A percentile compares a stretch with the other conserved stretches of the same genome.
Conservation (phyloP, 1,139 yeast species). For the Blastobotrys petasosporus region DNA sequence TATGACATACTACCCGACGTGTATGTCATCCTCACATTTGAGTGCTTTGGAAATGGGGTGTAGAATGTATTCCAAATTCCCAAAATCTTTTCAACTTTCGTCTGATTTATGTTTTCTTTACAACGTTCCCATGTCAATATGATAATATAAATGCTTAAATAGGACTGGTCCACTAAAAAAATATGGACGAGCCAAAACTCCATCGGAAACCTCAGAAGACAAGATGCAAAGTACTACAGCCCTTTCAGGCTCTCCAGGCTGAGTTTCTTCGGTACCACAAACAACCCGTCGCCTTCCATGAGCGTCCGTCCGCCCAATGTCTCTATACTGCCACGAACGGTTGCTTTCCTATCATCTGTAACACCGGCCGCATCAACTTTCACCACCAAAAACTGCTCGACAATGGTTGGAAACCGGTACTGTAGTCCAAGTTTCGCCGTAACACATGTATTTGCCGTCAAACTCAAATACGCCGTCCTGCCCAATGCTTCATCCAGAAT, state of each 20-base stretch:
- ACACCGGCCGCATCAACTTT: slow-evolving; percentile 42
- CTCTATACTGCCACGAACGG: slow-evolving; percentile 41
- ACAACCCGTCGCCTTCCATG: slow-evolving; percentile 27
- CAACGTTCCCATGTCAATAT: no score
- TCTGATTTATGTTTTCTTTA: no score
- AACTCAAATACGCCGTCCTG: slow-evolving; percentile 45
- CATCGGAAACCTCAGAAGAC: no score
- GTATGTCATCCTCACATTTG: no score
- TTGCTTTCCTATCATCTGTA: slow-evolving; percentile 31
- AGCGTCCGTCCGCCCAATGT: slow-evolving; percentile 38
- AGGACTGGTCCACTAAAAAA: no score
- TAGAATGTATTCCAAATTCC: no score
- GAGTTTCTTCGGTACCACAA: slow-evolving; percentile 22
- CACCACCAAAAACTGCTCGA: slow-evolving; percentile 70
- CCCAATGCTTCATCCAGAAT: slow-evolving; percentile 70
- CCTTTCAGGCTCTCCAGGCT: slow-evolving; percentile 15
- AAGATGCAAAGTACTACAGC: slow-evolving; percentile 5
- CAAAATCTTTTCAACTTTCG: no score
- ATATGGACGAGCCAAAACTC: background rate
- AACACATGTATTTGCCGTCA: slow-evolving; percentile 22
- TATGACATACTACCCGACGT: no score
- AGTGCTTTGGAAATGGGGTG: no score
- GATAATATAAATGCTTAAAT: no score
- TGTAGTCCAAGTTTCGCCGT: slow-evolving; percentile 48
- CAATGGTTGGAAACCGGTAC: slow-evolving; percentile 70